These are phyloP conservation scores for Cercospora sp. DNA, from an alignment of 2,329 filamentous ascomycete genomes.

Conservation along the genomic window DNA sequence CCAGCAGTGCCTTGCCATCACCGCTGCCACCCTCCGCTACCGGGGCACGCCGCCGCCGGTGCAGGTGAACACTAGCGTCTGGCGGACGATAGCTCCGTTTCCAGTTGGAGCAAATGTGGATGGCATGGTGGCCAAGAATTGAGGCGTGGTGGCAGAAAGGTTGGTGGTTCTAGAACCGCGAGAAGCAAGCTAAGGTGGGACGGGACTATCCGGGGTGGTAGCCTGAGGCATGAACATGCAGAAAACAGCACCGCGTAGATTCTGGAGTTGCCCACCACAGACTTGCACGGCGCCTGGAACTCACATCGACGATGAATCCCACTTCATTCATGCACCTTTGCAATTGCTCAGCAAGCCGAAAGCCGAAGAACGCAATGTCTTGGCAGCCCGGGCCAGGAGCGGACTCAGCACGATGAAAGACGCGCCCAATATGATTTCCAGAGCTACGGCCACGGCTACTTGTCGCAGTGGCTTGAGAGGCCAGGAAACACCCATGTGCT, in stretches of 20 bases:
- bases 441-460: neutral
- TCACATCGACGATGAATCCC: neutral
- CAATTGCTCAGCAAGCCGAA: neutral
- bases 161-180: neutral
- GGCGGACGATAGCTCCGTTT: neutral
- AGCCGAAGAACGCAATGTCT: neutral
- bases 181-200: too few species aligned
- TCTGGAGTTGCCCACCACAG: too few species aligned
- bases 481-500: too few species aligned
- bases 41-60: neutral
- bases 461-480: neutral
- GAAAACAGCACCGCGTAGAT: neutral
- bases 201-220: neutral
- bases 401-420: neutral
- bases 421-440: neutral
- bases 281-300: neutral
- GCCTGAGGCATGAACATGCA: neutral
- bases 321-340: neutral
- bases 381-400: neutral
- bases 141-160: neutral
- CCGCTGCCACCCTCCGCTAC: too few species aligned
- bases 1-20: neutral
- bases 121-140: neutral
- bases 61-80: neutral
- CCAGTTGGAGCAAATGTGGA: neutral